phyloP scores from a whole-genome alignment of 208 protist genomes.

The Acanthamoeba triangularis region DNA sequence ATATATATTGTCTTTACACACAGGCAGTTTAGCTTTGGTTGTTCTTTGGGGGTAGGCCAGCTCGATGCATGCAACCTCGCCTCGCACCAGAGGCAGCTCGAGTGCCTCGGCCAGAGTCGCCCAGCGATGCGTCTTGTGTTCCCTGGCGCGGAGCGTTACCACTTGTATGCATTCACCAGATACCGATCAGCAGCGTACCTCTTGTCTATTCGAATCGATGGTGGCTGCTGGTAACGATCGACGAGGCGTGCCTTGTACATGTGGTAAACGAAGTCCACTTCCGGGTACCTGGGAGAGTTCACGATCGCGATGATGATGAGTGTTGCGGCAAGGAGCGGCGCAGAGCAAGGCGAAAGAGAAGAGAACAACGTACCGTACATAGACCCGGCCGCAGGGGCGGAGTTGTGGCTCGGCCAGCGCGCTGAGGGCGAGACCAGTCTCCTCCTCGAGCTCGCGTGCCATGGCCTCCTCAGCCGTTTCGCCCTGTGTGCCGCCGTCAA shows the following conservation, averaged over 20 bases:
- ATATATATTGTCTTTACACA: not conserved
- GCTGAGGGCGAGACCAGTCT: not conserved
- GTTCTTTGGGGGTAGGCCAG: not conserved
- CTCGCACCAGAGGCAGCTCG: not conserved
- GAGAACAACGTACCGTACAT: not conserved
- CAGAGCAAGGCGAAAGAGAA: not conserved
- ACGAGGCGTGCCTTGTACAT: constrained; percentile 19
- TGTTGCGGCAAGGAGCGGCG: not conserved
- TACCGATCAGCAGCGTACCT: no score
- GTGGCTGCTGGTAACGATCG: not conserved
- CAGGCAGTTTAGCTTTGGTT: not conserved
- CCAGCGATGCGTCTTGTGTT: not conserved
- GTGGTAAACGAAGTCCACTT: constrained; percentile 60
- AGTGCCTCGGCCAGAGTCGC: not conserved
- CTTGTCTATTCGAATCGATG: not conserved
- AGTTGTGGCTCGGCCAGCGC: not conserved
- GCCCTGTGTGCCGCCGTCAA: no score
- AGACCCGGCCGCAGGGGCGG: not conserved
- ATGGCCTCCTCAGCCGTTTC: not conserved
- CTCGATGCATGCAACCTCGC: constrained; percentile 1
- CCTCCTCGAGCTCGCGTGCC: constrained; percentile 1
- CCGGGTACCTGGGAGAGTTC: not conserved
- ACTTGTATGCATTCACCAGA: no score
- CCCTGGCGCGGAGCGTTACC: no score
- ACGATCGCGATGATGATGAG: no score